A percentile compares a stretch with the other conserved stretches of the same genome.
phyloP scores from a whole-genome alignment of 192 early-diverging fungal genomes.

The Backusella parvicylindrica region DNA sequence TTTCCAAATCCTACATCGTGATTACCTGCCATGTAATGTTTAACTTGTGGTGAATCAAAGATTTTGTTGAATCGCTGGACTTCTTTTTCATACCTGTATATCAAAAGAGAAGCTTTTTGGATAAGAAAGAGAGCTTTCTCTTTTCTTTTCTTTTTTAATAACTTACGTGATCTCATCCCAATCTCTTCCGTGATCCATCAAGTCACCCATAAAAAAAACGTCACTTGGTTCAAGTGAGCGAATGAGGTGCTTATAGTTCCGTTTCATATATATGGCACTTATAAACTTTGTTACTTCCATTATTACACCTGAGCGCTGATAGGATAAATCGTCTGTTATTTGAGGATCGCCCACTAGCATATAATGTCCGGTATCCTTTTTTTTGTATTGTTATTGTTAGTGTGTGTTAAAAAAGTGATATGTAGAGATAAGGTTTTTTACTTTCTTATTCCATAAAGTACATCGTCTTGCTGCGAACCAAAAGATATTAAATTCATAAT shows the following conservation, averaged over 20 bases:
- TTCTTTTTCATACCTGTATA: conserved; percentile 41
- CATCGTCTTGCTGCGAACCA: conserved; percentile 10
- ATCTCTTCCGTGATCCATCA: conserved; percentile 78
- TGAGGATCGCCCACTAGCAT: conserved; percentile 90
- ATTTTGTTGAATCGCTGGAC: conserved; percentile 40
- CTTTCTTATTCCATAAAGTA: neutral
- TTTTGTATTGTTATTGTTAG: neutral
- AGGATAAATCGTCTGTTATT: conserved; percentile 88
- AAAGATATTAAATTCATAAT: conserved; percentile 11
- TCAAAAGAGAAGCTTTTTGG: neutral
- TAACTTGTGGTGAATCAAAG: conserved; percentile 8
- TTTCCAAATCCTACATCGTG: conserved; percentile 90
- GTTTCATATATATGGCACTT: conserved; percentile 82
- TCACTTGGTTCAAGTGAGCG: conserved; percentile 52
- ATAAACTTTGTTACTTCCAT: conserved; percentile 70
- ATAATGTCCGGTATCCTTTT: conserved; percentile 29
- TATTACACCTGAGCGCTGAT: conserved; percentile 61
- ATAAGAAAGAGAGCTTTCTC: conserved; percentile 1
- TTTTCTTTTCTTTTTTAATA: conserved; percentile 15
- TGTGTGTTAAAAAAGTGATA: neutral
- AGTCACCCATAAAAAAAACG: conserved; percentile 79
- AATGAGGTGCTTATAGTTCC: conserved; percentile 63
- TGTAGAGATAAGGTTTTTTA: neutral
- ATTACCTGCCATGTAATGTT: conserved; percentile 80
- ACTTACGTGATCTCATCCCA: conserved; percentile 45